phyloP scores from a whole-genome alignment of 2,329 filamentous ascomycete species.

The Fusarium sp. region DNA sequence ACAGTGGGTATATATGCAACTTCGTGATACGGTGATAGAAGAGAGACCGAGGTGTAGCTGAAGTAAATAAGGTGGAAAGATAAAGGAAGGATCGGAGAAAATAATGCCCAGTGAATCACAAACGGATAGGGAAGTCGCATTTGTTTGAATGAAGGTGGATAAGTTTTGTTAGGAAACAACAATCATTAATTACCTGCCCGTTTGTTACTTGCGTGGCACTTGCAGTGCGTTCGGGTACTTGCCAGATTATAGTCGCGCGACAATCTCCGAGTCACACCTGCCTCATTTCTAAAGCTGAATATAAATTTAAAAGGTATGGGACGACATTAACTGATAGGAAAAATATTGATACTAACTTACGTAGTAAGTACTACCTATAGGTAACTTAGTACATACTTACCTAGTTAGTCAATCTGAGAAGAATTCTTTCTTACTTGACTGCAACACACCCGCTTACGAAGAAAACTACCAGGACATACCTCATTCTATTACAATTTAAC shows the following conservation, averaged over 20 bases:
- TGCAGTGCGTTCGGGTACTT: conserved; percentile 15
- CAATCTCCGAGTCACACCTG: not conserved
- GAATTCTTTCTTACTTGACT: not conserved
- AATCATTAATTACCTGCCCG: not conserved
- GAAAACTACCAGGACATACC: not conserved
- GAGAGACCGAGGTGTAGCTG: too few relatives aligned
- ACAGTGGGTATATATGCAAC: not conserved
- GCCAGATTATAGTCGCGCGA: not conserved
- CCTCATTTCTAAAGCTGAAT: not conserved
- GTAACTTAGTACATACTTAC: not conserved
- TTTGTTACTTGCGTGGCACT: conserved; percentile 21
- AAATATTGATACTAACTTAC: not conserved
- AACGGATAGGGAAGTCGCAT: not conserved
- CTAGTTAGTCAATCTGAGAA: not conserved
- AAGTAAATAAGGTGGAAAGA: not conserved
- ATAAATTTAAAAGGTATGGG: not conserved
- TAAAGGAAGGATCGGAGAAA: not conserved
- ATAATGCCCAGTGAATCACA: conserved; percentile 1
- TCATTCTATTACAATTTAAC: not conserved
- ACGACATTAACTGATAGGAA: too few relatives aligned
- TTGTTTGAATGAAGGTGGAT: not conserved
- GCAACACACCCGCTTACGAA: too few relatives aligned
- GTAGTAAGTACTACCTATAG: too few relatives aligned
- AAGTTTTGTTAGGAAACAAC: conserved; percentile 3
- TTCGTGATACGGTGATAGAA: not conserved